These are phyloP conservation scores for Heterobasidion parviporum DNA, from an alignment of 1,284 basidiomycete species.

Conservation along the genomic window DNA sequence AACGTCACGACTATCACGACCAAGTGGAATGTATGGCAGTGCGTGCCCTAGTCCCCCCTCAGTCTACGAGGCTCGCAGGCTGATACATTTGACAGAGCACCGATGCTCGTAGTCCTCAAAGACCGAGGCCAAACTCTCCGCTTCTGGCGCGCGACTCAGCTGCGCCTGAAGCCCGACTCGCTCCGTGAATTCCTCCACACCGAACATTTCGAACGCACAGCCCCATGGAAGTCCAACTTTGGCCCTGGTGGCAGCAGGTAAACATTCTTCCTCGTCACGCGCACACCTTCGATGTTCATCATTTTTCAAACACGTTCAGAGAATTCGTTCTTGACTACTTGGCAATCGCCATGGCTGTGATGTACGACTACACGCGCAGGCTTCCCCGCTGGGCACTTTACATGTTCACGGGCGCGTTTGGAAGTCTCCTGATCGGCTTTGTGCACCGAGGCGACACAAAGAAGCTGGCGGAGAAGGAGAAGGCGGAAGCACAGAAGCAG, in stretches of 20 bases:
- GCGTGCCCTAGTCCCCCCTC: constrained; percentile 17
- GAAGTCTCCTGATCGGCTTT: constrained; percentile 47
- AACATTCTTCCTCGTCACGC: constrained; percentile 12
- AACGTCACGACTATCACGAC: constrained; percentile 74
- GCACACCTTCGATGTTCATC: constrained; percentile 3
- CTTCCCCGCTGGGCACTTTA: constrained; percentile 56
- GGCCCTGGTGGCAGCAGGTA: constrained; percentile 67
- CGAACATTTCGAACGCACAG: constrained; percentile 48
- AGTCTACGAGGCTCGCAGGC: constrained; percentile 1
- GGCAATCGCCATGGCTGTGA: constrained; percentile 37
- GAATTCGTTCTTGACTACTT: constrained; percentile 62
- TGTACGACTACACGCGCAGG: constrained; percentile 40
- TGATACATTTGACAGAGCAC: constrained; percentile 39
- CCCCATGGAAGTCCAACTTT: constrained; percentile 55
- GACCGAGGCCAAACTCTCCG: constrained; percentile 65
- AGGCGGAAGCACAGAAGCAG: background rate
- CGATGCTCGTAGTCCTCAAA: constrained; percentile 54
- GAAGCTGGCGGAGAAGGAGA: background rate
- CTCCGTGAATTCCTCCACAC: constrained; percentile 55
- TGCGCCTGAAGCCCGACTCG: constrained; percentile 48
- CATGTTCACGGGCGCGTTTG: constrained; percentile 47
- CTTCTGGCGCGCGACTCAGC: constrained; percentile 58
- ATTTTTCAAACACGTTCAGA: constrained; percentile 25
- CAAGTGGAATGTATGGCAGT: constrained; percentile 78
- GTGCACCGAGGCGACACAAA: constrained; percentile 32